Conservation (phyloP, 2,329 filamentous ascomycete genomes). For the Colletotrichum phormii region DNA sequence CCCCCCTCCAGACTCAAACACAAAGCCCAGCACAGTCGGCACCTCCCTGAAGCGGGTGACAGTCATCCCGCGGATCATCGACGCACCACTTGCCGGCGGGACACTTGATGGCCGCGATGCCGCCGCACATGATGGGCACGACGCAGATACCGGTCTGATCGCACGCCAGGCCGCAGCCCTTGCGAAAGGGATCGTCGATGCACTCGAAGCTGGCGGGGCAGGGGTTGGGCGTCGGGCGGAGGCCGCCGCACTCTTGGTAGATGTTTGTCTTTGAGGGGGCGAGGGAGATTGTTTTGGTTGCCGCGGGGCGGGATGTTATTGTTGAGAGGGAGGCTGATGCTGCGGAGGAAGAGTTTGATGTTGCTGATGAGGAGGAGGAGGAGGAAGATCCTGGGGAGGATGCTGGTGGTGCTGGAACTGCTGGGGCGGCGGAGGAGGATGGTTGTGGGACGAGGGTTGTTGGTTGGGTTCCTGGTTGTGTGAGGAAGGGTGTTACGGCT, state of each 20-base stretch:
- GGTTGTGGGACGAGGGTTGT: not conserved
- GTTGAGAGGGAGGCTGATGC: not conserved
- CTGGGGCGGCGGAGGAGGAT: not conserved
- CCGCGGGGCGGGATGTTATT: not conserved
- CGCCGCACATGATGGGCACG: slow-evolving; percentile 39
- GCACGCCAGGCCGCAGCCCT: slow-evolving; percentile 49
- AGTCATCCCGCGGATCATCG: slow-evolving; percentile 42
- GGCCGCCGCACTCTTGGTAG: slow-evolving; percentile 49
- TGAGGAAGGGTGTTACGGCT: not conserved
- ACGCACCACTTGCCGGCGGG: slow-evolving; percentile 43
- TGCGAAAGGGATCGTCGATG: slow-evolving; percentile 47
- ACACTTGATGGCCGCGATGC: slow-evolving; percentile 43
- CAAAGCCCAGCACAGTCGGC: slow-evolving; percentile 47
- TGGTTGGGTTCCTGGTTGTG: not conserved
- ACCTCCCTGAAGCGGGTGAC: slow-evolving; percentile 44
- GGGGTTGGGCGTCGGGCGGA: slow-evolving; percentile 38
- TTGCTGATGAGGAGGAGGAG: not conserved
- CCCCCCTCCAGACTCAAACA: slow-evolving; percentile 36
- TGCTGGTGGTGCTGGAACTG: not conserved
- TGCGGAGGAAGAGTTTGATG: not conserved
- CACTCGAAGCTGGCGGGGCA: slow-evolving; percentile 45
- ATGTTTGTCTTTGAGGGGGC: slow-evolving; percentile 8
- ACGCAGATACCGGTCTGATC: slow-evolving; percentile 49
- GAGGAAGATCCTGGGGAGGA: not conserved
- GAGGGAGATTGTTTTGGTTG: not conserved